phyloP scores from a whole-genome alignment of 257 asterid species.

The Solanum rostratum region DNA sequence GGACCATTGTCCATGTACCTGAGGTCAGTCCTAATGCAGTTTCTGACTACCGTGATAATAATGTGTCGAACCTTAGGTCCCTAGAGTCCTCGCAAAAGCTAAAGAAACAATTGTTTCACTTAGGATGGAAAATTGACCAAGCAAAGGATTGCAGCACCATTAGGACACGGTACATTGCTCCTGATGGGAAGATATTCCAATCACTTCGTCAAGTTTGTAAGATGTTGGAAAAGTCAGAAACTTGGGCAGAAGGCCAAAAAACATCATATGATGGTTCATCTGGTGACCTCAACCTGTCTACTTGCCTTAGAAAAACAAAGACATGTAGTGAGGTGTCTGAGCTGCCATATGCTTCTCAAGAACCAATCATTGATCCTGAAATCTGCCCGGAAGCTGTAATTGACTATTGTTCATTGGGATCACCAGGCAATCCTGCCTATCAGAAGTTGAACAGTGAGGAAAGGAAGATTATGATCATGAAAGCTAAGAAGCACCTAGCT shows the following conservation, averaged over 20 bases:
- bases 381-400: conserved; percentile 44
- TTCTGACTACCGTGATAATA: conserved; percentile 5
- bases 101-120: conserved; percentile 38
- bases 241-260: neutral
- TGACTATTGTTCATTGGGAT: conserved; percentile 9
- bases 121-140: conserved; percentile 44
- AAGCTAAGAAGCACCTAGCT: conserved; percentile 48
- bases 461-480: neutral
- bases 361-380: conserved; percentile 22
- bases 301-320: conserved; percentile 8
- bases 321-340: conserved; percentile 17
- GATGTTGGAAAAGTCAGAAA: conserved; percentile 12
- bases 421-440: neutral
- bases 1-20: conserved; percentile 24
- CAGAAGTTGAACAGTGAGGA: neutral
- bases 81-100: neutral
- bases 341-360: neutral
- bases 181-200: conserved; percentile 14
- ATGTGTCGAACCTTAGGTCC: neutral
- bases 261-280: neutral
- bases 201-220: conserved; percentile 26
- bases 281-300: conserved; percentile 9
- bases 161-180: conserved; percentile 33
- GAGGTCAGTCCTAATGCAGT: conserved; percentile 33
- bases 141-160: neutral